Evolutionary conservation across 1,284 basidiomycete species (phyloP), one percentile per base, ranked within the genome.

Genomic region (Pyrrhoderma noxium): DNA sequence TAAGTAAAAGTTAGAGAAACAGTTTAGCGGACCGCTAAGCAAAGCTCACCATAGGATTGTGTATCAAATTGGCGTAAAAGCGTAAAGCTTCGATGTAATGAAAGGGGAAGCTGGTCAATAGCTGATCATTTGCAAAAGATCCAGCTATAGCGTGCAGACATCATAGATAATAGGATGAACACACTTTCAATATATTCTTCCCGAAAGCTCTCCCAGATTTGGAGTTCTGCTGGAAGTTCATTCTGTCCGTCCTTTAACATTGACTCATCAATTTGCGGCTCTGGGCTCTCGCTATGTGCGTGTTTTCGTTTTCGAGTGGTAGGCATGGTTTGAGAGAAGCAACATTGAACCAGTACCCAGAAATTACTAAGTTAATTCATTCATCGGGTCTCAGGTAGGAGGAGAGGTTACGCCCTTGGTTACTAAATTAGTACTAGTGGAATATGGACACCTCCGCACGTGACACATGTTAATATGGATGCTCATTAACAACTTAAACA

Each of bases 91-190:
- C 93, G 75, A 61, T 90, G 85, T 48, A 95, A 65, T 49, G 89
- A 88, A 53, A 94, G 69, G 2, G 93, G 92, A 3, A 95, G 67
- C 65, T 93, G 90, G 60, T 94, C 92, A 49, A 93, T 77, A 48
- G 86, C 87, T 89, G 36, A 18, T 48, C 50, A 16, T 40, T 31
- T 52, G 41, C 48, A 22, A 13, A 25, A 36, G 31, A n/a, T 22
- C 14, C n/a, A 18, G 21, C 5, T 14, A 8, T n/a, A 14, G n/a
- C 38, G 5, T 16, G 5, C 38, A 16, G n/a, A 7, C 38, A 14
- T 40, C 14, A 18, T 14, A 40, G n/a, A 7, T 40, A n/a, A 38
- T 13, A 34, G 36, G 19, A 7, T 34, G 34, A 2, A 51, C 67
- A 41, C 41, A 78, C 85, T 79, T 77, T 90, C 89, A 63, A 82